phyloP scores from a whole-genome alignment of 139 green algal genomes.

The Gonium pectorale region DNA sequence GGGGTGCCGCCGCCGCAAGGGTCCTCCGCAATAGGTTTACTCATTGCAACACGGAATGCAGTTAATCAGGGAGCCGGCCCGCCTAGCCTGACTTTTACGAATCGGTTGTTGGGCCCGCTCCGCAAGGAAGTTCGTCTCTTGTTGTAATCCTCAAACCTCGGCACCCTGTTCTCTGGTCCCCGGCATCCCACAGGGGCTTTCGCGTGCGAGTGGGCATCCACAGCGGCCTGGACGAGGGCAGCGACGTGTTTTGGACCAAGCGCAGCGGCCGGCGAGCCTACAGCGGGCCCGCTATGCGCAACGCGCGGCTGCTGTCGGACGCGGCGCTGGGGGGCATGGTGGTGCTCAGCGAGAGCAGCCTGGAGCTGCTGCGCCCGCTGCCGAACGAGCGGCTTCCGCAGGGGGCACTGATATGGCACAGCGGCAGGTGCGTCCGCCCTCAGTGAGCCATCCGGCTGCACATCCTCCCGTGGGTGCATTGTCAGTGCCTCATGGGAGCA shows the following conservation, averaged over 20 bases:
- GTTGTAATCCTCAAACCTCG: too few species aligned
- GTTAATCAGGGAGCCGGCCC: too few species aligned
- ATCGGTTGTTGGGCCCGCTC: too few species aligned
- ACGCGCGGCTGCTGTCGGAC: constrained; percentile 20
- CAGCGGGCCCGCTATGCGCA: constrained; percentile 16
- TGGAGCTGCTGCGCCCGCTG: constrained; percentile 27
- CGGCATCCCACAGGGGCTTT: not conserved
- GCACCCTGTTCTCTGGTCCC: too few species aligned
- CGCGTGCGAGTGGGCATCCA: constrained; percentile 30
- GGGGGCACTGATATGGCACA: constrained; percentile 18
- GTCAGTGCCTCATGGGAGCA: too few species aligned
- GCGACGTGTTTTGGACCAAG: constrained; percentile 28
- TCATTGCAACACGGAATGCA: too few species aligned
- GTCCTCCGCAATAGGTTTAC: too few species aligned
- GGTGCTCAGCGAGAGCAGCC: not conserved
- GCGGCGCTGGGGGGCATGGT: constrained; percentile 36
- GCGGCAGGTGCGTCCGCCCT: constrained; percentile 14
- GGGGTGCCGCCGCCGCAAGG: too few species aligned
- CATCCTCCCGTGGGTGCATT: too few species aligned
- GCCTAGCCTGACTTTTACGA: too few species aligned
- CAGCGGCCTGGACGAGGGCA: constrained; percentile 16
- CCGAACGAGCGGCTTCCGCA: constrained; percentile 25
- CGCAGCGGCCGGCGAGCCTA: constrained; percentile 17
- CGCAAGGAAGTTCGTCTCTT: too few species aligned
- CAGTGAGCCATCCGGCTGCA: too few species aligned